Conservation (phyloP, 108 stramenopile genomes). For the Nitzschia sp. region DNA sequence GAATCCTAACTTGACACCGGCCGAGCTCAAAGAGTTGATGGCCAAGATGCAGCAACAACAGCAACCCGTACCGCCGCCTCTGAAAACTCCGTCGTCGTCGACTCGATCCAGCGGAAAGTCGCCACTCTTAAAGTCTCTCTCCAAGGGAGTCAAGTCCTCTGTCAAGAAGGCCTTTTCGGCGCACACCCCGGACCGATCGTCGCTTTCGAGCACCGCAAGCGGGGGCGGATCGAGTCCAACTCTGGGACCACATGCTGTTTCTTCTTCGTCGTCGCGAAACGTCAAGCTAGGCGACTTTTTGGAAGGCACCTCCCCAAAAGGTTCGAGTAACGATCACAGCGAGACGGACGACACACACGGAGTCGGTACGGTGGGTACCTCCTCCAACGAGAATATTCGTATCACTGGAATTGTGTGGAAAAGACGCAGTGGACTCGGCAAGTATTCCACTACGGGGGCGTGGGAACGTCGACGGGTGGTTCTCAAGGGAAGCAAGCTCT, state of each 20-base stretch:
- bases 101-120: not conserved
- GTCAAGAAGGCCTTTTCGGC: constrained; percentile 10
- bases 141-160: constrained; percentile 13
- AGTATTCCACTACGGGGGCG: constrained; percentile 50
- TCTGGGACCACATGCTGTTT: not conserved
- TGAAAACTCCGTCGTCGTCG: constrained; percentile 1
- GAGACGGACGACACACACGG: not conserved
- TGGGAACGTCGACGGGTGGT: constrained; percentile 79
- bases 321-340: not conserved
- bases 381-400: constrained; percentile 22
- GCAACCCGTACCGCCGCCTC: not conserved
- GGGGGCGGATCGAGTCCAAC: not conserved
- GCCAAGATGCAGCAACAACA: constrained; percentile 7
- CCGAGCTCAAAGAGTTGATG: constrained; percentile 49
- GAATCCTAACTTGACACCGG: constrained; percentile 63
- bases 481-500: constrained; percentile 41
- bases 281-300: not conserved
- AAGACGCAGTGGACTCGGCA: constrained; percentile 72
- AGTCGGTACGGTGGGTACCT: no score
- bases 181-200: not conserved
- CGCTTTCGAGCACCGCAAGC: not conserved
- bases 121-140: not conserved
- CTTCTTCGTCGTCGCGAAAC: not conserved
- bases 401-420: constrained; percentile 72
- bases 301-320: not conserved